Base-by-base conservation (phyloP, 306 rosid species). In the Ochetophila trinervis region DNA sequence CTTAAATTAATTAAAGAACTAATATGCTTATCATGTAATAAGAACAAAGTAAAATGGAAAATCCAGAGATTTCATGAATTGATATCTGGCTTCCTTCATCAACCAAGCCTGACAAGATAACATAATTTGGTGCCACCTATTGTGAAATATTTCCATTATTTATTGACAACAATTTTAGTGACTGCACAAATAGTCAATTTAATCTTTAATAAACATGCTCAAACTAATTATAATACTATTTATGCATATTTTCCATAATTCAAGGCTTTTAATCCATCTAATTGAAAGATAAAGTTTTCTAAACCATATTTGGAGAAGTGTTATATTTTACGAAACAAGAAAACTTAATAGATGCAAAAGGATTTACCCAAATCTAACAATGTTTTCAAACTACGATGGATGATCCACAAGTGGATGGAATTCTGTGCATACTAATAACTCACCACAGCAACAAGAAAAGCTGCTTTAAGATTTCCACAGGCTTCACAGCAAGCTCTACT, bases 391-490 rank as follows among this genome's bases (percentile, higher is more conserved):
- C 40, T 21, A 47, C 42, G 22, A 19, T 8, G 5, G 20, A 63
- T 50, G 32, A 52, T 20, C 36, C 35, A 11, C 3, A 58, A 36
- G 15, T 5, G 57, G 4, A 23, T 34, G 15, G 21, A 49, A 21
- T 22, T 58, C 12, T 56, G 23, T 61, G 71, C 16, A 19, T 18
- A 57, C 60, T 45, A 65, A 70, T 66, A 71, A 87, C 96, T 80
- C 71, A 94, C 99, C 96, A 86, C 99, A 7, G 99, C 97, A 72
- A 88, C 78, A 78, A 94, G 88, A 77, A 94, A 94, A 71, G 99
- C 99, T 44, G 99, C 99, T 79, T 94, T 94, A 80, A 94, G 99
- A 79, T 94, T 94, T 73, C 90, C 99, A 79, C 99, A 94, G 63
- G 99, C 96, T 75, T 86, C 99, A 78, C 99, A 94, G 82, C 99